Evolutionary conservation across 2,329 filamentous ascomycete species (phyloP).

Genomic region (Aspergillus tanneri): DNA sequence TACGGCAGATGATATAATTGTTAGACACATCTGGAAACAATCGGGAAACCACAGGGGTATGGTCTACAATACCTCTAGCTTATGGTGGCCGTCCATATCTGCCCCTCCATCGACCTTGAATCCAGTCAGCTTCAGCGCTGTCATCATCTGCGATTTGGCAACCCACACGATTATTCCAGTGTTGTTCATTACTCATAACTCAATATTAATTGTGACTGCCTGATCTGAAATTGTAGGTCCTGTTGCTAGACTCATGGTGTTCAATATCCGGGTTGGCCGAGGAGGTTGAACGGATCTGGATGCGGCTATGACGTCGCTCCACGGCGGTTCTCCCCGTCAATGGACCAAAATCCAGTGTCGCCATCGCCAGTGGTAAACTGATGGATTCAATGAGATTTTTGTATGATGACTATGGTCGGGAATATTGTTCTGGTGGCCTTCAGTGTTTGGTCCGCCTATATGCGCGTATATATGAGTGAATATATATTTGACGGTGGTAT

Average conservation of each 20-base stretch:
- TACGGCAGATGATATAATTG: neutral
- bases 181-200: slow-evolving; percentile 6
- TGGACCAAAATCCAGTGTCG: too few species aligned
- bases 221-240: neutral
- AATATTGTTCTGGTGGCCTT: too few species aligned
- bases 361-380: too few species aligned
- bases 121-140: slow-evolving; percentile 7
- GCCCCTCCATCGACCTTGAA: slow-evolving; percentile 31
- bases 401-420: too few species aligned
- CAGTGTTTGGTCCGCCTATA: too few species aligned
- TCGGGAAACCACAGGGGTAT: slow-evolving; percentile 1
- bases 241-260: neutral
- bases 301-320: slow-evolving; percentile 31
- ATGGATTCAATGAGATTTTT: too few species aligned
- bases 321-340: too few species aligned
- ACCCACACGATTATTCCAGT: slow-evolving; percentile 23
- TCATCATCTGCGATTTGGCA: slow-evolving; percentile 7
- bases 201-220: neutral
- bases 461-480: too few species aligned
- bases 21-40: neutral
- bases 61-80: slow-evolving; percentile 34
- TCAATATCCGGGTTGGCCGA: neutral
- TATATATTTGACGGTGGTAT: too few species aligned
- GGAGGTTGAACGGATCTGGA: slow-evolving; percentile 11
- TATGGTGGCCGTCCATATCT: slow-evolving; percentile 34